Conservation (phyloP, 371 early-diverging fungal genomes). For the Mortierella sp. region DNA sequence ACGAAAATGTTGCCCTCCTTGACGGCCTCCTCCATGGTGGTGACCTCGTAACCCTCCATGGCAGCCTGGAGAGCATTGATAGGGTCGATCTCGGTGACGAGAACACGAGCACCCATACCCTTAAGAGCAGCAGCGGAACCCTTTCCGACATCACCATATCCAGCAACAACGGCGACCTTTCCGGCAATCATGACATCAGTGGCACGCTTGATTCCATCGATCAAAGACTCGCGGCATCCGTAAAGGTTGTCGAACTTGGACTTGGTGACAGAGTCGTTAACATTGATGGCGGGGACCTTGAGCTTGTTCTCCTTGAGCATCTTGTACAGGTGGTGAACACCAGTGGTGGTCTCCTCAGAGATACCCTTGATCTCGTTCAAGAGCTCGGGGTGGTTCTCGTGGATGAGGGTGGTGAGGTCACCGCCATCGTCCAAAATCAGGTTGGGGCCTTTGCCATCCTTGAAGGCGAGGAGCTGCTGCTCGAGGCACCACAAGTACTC, state of each 20-base stretch:
- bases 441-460: conserved; percentile 96
- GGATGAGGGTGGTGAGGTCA: conserved; percentile 97
- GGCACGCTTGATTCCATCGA: conserved; percentile 99
- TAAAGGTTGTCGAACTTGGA: conserved; percentile 99
- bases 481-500: conserved; percentile 96
- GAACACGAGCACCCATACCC: conserved; percentile 98
- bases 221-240: conserved; percentile 99
- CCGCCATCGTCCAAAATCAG: conserved; percentile 99
- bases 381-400: conserved; percentile 95
- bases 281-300: conserved; percentile 99
- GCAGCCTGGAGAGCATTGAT: conserved; percentile 99
- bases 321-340: conserved; percentile 98
- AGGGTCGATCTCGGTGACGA: conserved; percentile 98
- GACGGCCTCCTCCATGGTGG: conserved; percentile 98
- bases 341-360: conserved; percentile 99
- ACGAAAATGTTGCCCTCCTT: conserved; percentile 96
- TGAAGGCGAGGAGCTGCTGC: conserved; percentile 93
- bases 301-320: conserved; percentile 96
- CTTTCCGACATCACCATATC: conserved; percentile 99
- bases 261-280: conserved; percentile 99
- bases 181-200: conserved; percentile 99
- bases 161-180: conserved; percentile 98
- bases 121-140: conserved; percentile 98
- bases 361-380: conserved; percentile 89
- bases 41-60: conserved; percentile 98